Base-by-base conservation (phyloP, 495 filamentous ascomycete genomes). In the Paragyromitra xinjiangensis region DNA sequence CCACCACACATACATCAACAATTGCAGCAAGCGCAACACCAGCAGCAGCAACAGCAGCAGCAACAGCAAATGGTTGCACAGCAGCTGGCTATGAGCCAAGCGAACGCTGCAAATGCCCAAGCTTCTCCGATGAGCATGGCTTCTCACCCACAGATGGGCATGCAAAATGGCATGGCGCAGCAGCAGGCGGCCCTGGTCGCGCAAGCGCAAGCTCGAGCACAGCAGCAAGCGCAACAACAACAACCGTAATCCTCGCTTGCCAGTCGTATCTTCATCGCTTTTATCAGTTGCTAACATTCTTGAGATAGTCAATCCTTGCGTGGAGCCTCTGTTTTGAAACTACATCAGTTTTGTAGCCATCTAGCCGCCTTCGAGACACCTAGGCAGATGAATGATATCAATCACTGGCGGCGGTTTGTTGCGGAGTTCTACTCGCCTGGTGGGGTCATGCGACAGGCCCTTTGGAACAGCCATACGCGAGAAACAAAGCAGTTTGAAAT, bases 401-500 rank as follows among this genome's bases (percentile, higher is more conserved):
- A 78, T 12, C 86, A 87, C 69, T 93, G 91, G 91, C 85, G 90
- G 75, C 69, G 74, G n/a, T 91, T 93, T 75, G 90, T 92, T 34
- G 85, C 87, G 8, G 84, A 84, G 37, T 91, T 89, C 83, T 93
- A 91, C 81, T 85, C 90, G 2, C 86, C 85, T 9, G 83, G 83
- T 3, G 90, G 89, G 67, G 86, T 87, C 19, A 86, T 90, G 79
- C 88, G 88, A 68, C 87, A 89, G 75, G 84, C 85, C 22, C 83
- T 90, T 51, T 86, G 83, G 77, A 84, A 87, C 67, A 77, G 79
- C 8, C 80, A 84, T 58, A 82, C 83, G 42, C 84, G 84, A 44
- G 84, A 85, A n/a, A 82, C 71, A 68, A 92, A 92, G 76, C 86
- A 88, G 75, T 93, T 88, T 53, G 90, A 91, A 66, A 89, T 93